These are phyloP conservation scores for Trichoderma koningii DNA, from an alignment of 2,329 filamentous ascomycete genomes.

Conservation along the genomic window DNA sequence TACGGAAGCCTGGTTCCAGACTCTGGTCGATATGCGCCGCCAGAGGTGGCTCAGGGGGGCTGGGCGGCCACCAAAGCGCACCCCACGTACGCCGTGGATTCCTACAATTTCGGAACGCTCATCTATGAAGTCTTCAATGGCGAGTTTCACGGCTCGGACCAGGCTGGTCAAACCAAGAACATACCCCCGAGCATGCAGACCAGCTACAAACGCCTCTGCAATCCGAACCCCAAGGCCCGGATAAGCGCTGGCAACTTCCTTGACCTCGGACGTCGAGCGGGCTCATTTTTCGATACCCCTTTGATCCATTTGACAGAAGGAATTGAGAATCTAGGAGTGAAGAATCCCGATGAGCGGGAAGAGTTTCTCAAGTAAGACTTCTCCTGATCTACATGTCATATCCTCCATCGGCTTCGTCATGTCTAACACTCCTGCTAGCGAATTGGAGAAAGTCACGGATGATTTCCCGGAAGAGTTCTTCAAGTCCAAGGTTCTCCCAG, in stretches of 20 bases:
- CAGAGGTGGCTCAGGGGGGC: slow-evolving; percentile 81
- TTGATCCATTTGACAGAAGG: slow-evolving; percentile 90
- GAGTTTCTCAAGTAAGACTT: slow-evolving; percentile 69
- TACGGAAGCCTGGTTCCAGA: slow-evolving; percentile 88
- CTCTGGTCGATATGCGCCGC: slow-evolving; percentile 78
- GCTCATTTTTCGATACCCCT: slow-evolving; percentile 89
- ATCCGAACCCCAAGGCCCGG: slow-evolving; percentile 84
- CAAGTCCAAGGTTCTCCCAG: slow-evolving; percentile 93
- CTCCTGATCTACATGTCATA: background rate
- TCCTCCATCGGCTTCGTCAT: slow-evolving; percentile 41
- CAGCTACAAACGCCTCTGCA: slow-evolving; percentile 86
- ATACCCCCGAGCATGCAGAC: slow-evolving; percentile 87
- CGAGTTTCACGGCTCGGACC: slow-evolving; percentile 72
- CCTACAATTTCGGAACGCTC: slow-evolving; percentile 81
- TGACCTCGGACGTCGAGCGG: slow-evolving; percentile 79
- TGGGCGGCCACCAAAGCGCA: slow-evolving; percentile 89
- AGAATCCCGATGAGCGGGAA: slow-evolving; percentile 80
- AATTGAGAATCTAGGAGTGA: slow-evolving; percentile 89
- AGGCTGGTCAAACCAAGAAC: slow-evolving; percentile 81
- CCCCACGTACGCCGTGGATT: slow-evolving; percentile 79
- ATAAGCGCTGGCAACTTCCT: slow-evolving; percentile 83
- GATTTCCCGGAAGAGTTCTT: slow-evolving; percentile 98
- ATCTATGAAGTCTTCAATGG: slow-evolving; percentile 93
- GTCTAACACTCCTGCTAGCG: slow-evolving; percentile 48
- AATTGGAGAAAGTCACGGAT: slow-evolving; percentile 82